Evolutionary conservation across 140 eudicot genomes (phyloP).

Genomic region (Bidens hawaiensis): DNA sequence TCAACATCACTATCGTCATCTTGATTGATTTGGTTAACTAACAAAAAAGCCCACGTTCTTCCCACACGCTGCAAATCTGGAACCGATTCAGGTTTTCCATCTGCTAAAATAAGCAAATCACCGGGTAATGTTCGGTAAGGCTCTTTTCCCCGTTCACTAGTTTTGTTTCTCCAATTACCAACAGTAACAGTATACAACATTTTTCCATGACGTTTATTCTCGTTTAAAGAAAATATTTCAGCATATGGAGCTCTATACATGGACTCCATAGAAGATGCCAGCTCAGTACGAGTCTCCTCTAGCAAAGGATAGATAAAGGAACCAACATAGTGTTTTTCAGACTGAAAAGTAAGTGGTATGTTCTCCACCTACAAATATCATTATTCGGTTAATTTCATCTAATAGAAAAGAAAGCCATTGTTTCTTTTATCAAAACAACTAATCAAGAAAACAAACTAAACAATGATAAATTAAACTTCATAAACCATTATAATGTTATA

Average conservation of each 20-base stretch:
- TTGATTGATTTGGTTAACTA: conserved; percentile 20
- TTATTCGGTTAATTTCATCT: background rate
- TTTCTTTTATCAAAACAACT: background rate
- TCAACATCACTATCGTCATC: conserved; percentile 17
- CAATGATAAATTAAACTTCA: too few relatives aligned
- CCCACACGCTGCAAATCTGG: conserved; percentile 30
- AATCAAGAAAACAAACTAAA: background rate
- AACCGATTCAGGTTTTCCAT: conserved; percentile 33
- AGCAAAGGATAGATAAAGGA: conserved; percentile 46
- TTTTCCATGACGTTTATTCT: background rate
- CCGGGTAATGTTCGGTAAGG: conserved; percentile 61
- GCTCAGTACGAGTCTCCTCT: conserved; percentile 54
- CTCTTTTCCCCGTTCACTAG: conserved; percentile 46
- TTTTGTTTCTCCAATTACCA: conserved; percentile 48
- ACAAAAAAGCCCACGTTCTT: conserved; percentile 34
- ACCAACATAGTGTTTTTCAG: conserved; percentile 33
- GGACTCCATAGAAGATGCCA: conserved; percentile 46
- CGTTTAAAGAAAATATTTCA: conserved; percentile 26
- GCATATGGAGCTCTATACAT: conserved; percentile 56
- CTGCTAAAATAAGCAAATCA: conserved; percentile 44
- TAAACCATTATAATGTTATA: too few relatives aligned
- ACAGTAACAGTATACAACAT: conserved; percentile 27
- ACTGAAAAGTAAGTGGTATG: conserved; percentile 45
- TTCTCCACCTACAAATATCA: conserved; percentile 41
- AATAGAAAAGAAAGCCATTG: background rate